Evolutionary conservation across 2,329 filamentous ascomycete genomes (phyloP), one percentile per base, ranked within the genome.

Genomic region (Hirsutella rhossiliensis): DNA sequence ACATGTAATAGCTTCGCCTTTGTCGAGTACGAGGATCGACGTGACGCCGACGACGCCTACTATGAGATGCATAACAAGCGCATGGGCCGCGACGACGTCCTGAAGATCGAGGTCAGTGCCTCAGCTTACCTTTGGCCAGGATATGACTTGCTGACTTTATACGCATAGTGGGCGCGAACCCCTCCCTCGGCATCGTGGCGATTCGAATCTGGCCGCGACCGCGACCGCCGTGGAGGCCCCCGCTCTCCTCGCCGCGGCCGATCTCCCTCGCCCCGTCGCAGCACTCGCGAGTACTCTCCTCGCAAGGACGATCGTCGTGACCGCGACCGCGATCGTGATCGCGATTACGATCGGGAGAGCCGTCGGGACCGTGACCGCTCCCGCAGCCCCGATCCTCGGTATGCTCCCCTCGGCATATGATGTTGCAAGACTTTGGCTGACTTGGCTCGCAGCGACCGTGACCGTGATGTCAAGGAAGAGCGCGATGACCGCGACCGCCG

Each of bases 31-130:
- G 92, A 98, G 72, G 94, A 89, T 65, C 87, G 90, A 57, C 89
- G 92, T 56, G 92, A 98, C 73, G 89, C 92, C 51, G 92, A 98
- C 65, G 92, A 98, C 70, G 92, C 92, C 40, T 98, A 98, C 64
- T 87, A 98, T 65, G 92, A 98, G 71, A 98, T 98, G 92, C 92
- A 98, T 63, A 97, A 97, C 74, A 96, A 96, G 79, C 87, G 90
- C 54, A 88, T 98, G 56, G 89, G 88, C 40, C 84, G 90, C 50
- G 92, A 98, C 61, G 92, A 98, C 59, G 71, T 95, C 47, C 64
- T 98, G 69, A 98, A 98, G 73, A 97, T 98, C 53, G 92, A 98
- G 78, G 92, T 95, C 69, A 54, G 76, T 9, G 17, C 34, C 5
- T 11, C 11, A 15, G 13, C 17, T 29, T n/a, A 12, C 13, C n/a